Conservation (phyloP, 352 stramenopile species). For the Globisporangium cystogenes region DNA sequence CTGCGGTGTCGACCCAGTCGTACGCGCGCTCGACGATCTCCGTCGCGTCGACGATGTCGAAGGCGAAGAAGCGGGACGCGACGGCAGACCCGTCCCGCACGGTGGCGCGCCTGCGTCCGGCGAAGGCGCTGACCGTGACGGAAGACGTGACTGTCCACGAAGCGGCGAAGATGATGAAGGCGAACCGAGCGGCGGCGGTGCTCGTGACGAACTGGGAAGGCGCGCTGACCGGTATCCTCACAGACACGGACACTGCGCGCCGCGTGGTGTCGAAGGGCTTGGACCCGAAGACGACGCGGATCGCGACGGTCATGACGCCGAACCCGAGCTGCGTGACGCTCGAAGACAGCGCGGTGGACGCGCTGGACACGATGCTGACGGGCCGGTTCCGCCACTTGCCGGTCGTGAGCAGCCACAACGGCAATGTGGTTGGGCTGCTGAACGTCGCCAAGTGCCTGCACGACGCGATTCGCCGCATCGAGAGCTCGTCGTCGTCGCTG, state of each 20-base stretch:
- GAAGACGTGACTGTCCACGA: conserved; percentile 80
- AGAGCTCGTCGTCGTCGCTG: conserved; percentile 77
- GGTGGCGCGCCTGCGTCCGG: conserved; percentile 70
- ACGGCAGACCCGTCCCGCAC: conserved; percentile 55
- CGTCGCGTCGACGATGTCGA: conserved; percentile 72
- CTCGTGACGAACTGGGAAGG: conserved; percentile 88
- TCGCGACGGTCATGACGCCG: conserved; percentile 81
- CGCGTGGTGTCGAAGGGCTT: conserved; percentile 76
- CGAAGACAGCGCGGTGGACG: conserved; percentile 78
- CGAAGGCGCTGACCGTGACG: conserved; percentile 87
- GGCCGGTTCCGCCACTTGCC: conserved; percentile 96
- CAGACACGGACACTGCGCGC: conserved; percentile 86
- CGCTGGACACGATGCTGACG: conserved; percentile 82
- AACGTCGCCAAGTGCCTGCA: conserved; percentile 98
- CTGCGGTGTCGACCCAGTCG: conserved; percentile 68
- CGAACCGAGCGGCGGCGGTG: conserved; percentile 88
- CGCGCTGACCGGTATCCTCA: conserved; percentile 92
- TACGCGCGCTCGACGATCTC: conserved; percentile 76
- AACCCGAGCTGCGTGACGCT: conserved; percentile 79
- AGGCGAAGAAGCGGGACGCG: conserved; percentile 45
- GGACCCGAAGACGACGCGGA: conserved; percentile 54
- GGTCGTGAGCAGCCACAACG: conserved; percentile 81
- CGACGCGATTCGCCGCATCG: conserved; percentile 97
- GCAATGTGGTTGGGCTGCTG: conserved; percentile 92
- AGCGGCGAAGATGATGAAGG: conserved; percentile 88